Evolutionary conservation across 176 grass and related monocot species (phyloP), one percentile per base, ranked within the genome.

Genomic region (Eleusine indica): DNA sequence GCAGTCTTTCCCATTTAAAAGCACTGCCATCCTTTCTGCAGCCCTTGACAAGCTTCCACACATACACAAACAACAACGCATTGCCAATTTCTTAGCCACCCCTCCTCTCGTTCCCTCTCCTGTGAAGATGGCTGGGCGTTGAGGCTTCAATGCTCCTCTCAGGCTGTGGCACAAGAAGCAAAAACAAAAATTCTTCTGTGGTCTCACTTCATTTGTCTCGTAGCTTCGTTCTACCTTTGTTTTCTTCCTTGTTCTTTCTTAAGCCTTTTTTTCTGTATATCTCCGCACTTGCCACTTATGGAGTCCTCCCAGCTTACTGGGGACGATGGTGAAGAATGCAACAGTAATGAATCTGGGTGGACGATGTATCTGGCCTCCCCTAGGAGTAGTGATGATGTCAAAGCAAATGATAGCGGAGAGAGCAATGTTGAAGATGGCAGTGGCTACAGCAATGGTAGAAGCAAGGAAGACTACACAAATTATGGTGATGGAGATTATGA

Each of bases 321-420:
- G 47, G 82, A 90, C 15, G 19, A 75, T 57, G 78, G 67, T 51
- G 91, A 87, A 87, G 82, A 85, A 68, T 90, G 91, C 75, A 88
- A 85, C 63, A 93, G 91, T 6, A 88, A 87, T 79, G 88, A 93
- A 84, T 93, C 91, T 2, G 85, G 88, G 37, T 93, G 91, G 91
- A 93, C 91, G 9, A 90, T 83, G 70, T 93, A 93, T 70, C 91
- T 93, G 79, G 78, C 68, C 40, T 90, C 91, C 52, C 91, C 91
- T 8, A 42, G 74, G 40, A 80, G 41, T 51, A 83, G 82, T 56
- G 80, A 86, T 73, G 84, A 76, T 49, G 40, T 13, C 14, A 68
- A 71, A 80, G 65, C 52, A 10, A 75, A 73, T 41, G 58, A 21
- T 68, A 87, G 71, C 15, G 49, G 86, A 86, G 82, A 32, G 16